Percentiles rank a stretch among this genome's conserved stretches.
Conservation (phyloP, 495 filamentous ascomycete genomes). For the Entonaema liquescens region DNA sequence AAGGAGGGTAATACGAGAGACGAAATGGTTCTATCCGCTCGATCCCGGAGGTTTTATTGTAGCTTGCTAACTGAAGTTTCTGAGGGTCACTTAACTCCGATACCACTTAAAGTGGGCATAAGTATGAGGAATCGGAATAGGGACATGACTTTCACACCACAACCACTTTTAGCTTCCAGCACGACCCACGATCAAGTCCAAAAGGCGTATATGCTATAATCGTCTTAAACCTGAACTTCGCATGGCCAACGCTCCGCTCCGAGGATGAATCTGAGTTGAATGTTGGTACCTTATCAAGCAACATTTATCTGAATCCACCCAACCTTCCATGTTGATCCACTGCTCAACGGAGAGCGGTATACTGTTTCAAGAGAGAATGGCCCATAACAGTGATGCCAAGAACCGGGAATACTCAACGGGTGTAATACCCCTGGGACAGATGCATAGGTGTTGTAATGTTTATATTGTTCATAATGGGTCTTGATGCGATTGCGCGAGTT, state of each 20-base stretch:
- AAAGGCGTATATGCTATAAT: neutral
- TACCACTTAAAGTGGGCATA: neutral
- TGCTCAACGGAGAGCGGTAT: neutral
- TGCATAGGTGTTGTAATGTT: neutral
- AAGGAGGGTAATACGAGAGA: neutral
- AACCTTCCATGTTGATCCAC: neutral
- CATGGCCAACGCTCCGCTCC: neutral
- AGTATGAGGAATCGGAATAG: neutral
- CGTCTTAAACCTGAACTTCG: neutral
- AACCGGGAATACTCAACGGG: neutral
- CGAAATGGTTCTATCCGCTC: neutral
- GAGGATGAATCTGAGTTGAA: neutral
- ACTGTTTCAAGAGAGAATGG: neutral
- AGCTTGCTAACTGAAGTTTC: neutral
- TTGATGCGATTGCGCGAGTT: neutral
- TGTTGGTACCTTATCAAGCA: neutral
- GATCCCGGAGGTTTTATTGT: neutral
- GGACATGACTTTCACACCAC: neutral
- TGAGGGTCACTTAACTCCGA: neutral
- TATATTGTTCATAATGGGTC: slow-evolving; percentile 1
- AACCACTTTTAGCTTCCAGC: neutral
- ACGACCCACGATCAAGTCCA: neutral
- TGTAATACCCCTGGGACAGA: neutral
- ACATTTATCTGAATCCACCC: neutral
- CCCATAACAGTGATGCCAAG: neutral